A percentile compares a stretch with the other conserved stretches of the same genome.
These are phyloP conservation scores for Endogone sp. DNA, from an alignment of 192 early-diverging fungal genomes.

Conservation along the genomic window DNA sequence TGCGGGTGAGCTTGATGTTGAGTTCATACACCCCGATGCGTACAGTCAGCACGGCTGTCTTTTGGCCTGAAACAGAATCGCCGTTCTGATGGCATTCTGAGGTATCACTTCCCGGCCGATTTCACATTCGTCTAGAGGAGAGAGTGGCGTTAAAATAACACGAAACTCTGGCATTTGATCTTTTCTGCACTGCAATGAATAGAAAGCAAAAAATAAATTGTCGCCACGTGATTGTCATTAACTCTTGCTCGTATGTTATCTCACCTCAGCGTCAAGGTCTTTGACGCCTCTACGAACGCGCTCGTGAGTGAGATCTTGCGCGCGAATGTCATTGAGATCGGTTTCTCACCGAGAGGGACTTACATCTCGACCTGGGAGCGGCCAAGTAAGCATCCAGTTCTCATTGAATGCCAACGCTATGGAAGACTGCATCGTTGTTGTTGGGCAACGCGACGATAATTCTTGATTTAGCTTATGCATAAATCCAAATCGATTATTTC, in stretches of 20 bases:
- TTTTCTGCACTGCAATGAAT: too few relatives aligned
- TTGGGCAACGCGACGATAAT: too few relatives aligned
- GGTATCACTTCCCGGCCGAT: slow-evolving; percentile 18
- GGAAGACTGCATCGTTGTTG: too few relatives aligned
- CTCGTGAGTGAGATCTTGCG: slow-evolving; percentile 59
- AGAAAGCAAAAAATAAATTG: too few relatives aligned
- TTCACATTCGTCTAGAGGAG: slow-evolving; percentile 12
- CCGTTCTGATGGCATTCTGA: too few relatives aligned
- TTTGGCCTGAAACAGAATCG: slow-evolving; percentile 35
- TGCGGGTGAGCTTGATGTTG: too few relatives aligned
- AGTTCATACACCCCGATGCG: slow-evolving; percentile 1
- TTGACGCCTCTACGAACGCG: slow-evolving; percentile 61
- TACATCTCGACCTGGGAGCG: slow-evolving; percentile 91
- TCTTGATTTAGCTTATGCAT: not conserved
- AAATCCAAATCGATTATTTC: not conserved
- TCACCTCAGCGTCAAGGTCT: slow-evolving; percentile 68
- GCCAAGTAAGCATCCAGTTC: slow-evolving; percentile 64
- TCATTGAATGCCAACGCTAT: too few relatives aligned
- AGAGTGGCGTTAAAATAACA: too few relatives aligned
- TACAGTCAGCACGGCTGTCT: slow-evolving; percentile 47
- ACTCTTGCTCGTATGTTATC: too few relatives aligned
- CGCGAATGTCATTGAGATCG: slow-evolving; percentile 75
- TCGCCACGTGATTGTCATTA: too few relatives aligned
- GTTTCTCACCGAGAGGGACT: slow-evolving; percentile 88
- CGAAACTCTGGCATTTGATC: too few relatives aligned